phyloP scores from a whole-genome alignment of 1,284 basidiomycete genomes.

The Neotropicomus parvogracilis region DNA sequence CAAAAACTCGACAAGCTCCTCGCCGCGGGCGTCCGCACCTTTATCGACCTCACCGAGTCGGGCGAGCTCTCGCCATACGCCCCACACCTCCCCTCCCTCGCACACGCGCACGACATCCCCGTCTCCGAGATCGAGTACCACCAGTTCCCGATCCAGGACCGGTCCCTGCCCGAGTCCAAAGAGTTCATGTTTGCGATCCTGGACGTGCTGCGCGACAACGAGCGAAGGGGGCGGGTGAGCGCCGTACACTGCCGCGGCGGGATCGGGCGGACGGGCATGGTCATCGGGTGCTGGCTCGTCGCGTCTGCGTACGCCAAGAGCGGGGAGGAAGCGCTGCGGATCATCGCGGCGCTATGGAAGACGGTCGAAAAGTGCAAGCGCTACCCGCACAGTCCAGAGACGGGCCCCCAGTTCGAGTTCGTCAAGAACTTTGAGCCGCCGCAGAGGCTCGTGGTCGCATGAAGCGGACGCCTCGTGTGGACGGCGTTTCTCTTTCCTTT shows the following conservation, averaged over 20 bases:
- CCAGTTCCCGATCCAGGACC: constrained; percentile 71
- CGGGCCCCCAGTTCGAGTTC: constrained; percentile 69
- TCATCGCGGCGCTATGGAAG: constrained; percentile 67
- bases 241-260: constrained; percentile 77
- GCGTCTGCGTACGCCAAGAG: constrained; percentile 57
- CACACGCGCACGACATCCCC: constrained; percentile 52
- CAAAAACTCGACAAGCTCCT: constrained; percentile 68
- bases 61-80: constrained; percentile 67
- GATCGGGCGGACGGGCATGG: constrained; percentile 71
- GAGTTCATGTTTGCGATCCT: constrained; percentile 56
- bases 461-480: constrained; percentile 5
- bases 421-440: constrained; percentile 50
- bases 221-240: constrained; percentile 48
- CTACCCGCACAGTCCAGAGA: constrained; percentile 74
- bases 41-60: constrained; percentile 73
- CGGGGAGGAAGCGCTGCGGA: constrained; percentile 58
- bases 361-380: constrained; percentile 70
- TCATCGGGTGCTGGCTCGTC: constrained; percentile 75
- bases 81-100: constrained; percentile 51
- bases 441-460: constrained; percentile 20
- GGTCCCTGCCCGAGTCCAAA: constrained; percentile 54
- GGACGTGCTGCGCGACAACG: constrained; percentile 54
- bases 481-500: neutral
- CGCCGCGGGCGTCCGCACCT: constrained; percentile 66
- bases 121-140: constrained; percentile 58